Conservation (phyloP, 768 basidiomycete species). For the Pholiota conissans region DNA sequence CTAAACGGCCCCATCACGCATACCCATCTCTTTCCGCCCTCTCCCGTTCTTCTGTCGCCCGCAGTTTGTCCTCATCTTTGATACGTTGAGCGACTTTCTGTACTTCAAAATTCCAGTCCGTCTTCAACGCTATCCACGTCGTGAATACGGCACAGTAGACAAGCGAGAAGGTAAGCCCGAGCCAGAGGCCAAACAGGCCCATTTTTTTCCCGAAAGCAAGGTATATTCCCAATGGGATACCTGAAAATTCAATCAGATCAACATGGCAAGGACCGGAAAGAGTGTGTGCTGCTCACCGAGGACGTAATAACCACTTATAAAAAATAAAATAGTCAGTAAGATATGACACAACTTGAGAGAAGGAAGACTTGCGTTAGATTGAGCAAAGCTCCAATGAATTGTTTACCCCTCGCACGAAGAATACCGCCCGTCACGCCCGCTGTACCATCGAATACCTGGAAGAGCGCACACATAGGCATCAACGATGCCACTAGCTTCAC, state of each 20-base stretch:
- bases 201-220: slow-evolving; percentile 63
- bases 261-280: not conserved
- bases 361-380: slow-evolving; percentile 59
- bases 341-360: not conserved
- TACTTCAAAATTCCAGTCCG: slow-evolving; percentile 74
- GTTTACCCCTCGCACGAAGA: slow-evolving; percentile 81
- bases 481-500: slow-evolving; percentile 65
- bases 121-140: slow-evolving; percentile 49
- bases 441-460: slow-evolving; percentile 85
- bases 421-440: slow-evolving; percentile 71
- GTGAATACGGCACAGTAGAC: slow-evolving; percentile 57
- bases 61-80: slow-evolving; percentile 40
- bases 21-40: slow-evolving; percentile 5
- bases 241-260: slow-evolving; percentile 39
- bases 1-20: too few relatives aligned
- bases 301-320: slow-evolving; percentile 70
- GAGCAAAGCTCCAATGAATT: slow-evolving; percentile 75
- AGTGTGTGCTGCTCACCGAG: slow-evolving; percentile 39
- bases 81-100: slow-evolving; percentile 57
- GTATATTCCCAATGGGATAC: slow-evolving; percentile 81
- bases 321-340: not conserved
- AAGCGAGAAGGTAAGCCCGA: slow-evolving; percentile 73
- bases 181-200: slow-evolving; percentile 79
- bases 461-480: slow-evolving; percentile 73
- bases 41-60: slow-evolving; percentile 12